Conservation (phyloP, 1,284 basidiomycete genomes). For the Ustilago sp. region DNA sequence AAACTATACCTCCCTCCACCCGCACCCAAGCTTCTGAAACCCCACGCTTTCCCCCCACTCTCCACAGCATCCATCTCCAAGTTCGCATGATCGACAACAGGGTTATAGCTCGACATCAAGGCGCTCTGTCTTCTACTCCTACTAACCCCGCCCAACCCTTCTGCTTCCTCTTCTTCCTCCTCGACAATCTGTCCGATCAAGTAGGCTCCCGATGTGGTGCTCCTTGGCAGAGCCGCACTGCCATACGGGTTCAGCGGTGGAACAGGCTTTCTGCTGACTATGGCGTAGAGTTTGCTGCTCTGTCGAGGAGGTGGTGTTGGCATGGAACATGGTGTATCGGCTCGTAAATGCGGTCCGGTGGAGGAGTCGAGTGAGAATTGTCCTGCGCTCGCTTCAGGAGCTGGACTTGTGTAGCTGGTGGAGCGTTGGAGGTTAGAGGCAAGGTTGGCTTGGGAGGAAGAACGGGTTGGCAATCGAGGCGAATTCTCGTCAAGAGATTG, state of each 20-base stretch:
- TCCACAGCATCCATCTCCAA: neutral
- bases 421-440: neutral
- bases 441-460: neutral
- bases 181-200: conserved; percentile 23
- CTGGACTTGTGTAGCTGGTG: neutral
- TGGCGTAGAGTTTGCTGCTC: conserved; percentile 29
- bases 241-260: neutral
- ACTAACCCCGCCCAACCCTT: neutral
- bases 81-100: neutral
- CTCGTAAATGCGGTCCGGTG: neutral
- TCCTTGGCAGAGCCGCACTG: neutral
- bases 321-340: neutral
- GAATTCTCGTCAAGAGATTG: neutral
- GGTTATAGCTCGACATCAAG: conserved; percentile 18
- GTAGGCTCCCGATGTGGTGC: neutral
- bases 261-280: conserved; percentile 5
- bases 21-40: neutral
- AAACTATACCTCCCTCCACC: neutral
- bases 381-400: neutral
- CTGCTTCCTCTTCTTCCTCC: conserved; percentile 17
- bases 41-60: neutral
- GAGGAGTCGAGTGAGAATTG: conserved; percentile 16
- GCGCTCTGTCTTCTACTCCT: conserved; percentile 11
- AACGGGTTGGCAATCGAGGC: neutral
- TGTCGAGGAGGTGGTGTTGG: conserved; percentile 22